These are phyloP conservation scores for Lactifluus echinatus DNA, from an alignment of 768 basidiomycete species.

Conservation along the genomic window DNA sequence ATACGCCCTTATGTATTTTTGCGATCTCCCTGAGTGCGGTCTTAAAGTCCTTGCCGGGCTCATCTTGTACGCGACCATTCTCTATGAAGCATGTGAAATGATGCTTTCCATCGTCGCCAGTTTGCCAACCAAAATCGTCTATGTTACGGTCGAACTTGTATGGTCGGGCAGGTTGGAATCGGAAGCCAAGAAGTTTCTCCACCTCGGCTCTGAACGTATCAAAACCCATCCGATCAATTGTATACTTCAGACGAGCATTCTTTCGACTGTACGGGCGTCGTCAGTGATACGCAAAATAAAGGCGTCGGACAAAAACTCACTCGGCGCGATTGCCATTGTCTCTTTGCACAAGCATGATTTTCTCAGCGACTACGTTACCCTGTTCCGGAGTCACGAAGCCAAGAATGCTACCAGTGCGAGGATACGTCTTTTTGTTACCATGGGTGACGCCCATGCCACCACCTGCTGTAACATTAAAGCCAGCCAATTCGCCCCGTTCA, in stretches of 20 bases:
- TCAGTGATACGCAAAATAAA: not conserved
- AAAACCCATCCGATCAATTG: constrained; percentile 91
- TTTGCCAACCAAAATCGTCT: constrained; percentile 92
- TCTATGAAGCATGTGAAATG: constrained; percentile 95
- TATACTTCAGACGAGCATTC: constrained; percentile 94
- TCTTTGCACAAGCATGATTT: constrained; percentile 86
- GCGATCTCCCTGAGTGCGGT: constrained; percentile 88
- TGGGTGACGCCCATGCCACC: constrained; percentile 99
- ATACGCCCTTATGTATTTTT: constrained; percentile 86
- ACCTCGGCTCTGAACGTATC: constrained; percentile 82
- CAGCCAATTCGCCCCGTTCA: constrained; percentile 63
- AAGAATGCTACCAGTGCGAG: constrained; percentile 76
- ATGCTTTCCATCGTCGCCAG: constrained; percentile 77
- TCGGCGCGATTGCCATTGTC: constrained; percentile 94
- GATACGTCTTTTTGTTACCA: constrained; percentile 98
- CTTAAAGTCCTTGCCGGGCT: constrained; percentile 86
- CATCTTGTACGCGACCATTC: constrained; percentile 96
- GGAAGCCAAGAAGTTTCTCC: constrained; percentile 78
- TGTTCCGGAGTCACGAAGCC: constrained; percentile 91
- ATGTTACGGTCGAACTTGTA: constrained; percentile 83
- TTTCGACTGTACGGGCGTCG: constrained; percentile 30
- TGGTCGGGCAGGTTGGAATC: constrained; percentile 61
- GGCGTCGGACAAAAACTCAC: constrained; percentile 37
- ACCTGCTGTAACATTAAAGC: constrained; percentile 91
- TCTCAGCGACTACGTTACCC: constrained; percentile 80